These are phyloP conservation scores for Teratosphaeria epicoccoides DNA, from an alignment of 2,329 filamentous ascomycete species.

Conservation along the genomic window DNA sequence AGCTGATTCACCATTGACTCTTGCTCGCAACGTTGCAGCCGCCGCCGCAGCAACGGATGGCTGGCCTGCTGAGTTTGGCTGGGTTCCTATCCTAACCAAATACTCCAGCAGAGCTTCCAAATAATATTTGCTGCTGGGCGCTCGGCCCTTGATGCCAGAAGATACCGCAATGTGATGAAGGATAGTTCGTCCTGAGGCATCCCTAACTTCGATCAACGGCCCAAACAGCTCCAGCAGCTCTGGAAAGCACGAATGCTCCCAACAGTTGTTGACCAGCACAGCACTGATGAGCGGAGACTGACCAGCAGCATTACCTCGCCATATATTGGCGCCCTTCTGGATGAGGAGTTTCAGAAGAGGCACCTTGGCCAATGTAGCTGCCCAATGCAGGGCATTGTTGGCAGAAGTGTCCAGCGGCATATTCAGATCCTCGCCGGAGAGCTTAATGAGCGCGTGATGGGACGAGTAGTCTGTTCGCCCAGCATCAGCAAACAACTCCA, in stretches of 20 bases:
- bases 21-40: conserved; percentile 12
- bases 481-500: conserved; percentile 57
- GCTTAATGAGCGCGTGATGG: conserved; percentile 64
- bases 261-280: conserved; percentile 85
- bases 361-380: conserved; percentile 80
- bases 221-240: conserved; percentile 82
- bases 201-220: conserved; percentile 79
- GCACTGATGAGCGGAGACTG: conserved; percentile 91
- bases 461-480: conserved; percentile 58
- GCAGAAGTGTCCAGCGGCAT: conserved; percentile 81
- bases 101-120: conserved; percentile 90
- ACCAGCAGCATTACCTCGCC: conserved; percentile 75
- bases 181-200: conserved; percentile 81
- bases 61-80: conserved; percentile 40
- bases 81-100: conserved; percentile 64
- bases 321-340: conserved; percentile 73
- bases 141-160: conserved; percentile 87
- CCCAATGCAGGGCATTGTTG: conserved; percentile 92
- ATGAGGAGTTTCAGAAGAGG: conserved; percentile 73
- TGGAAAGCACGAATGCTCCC: conserved; percentile 82
- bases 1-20: conserved; percentile 17
- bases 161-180: conserved; percentile 94
- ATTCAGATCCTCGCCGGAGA: conserved; percentile 74
- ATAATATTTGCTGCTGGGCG: conserved; percentile 87
- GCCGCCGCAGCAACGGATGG: conserved; percentile 34